Evolutionary conservation across 73 alveolate species (phyloP), one percentile per base, ranked within the genome.

Genomic region (Paramecium pentaurelia): DNA sequence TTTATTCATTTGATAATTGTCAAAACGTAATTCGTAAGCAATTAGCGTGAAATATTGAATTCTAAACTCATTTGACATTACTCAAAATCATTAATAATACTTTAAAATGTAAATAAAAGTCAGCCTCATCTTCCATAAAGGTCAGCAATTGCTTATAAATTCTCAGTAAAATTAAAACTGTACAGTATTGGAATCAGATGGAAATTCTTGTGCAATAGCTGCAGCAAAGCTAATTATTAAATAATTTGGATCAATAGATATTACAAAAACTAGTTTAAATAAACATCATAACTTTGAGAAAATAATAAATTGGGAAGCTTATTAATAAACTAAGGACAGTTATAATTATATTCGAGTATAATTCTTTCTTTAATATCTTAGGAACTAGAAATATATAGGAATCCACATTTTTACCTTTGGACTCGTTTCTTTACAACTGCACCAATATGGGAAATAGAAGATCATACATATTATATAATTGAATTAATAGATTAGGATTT

Each of bases 381-480:
- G 87, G 58, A 73, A 73, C 68, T 73, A 25, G 60, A 73, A 73
- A 30, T 37, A 37, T 44, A 37, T 30, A 73, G 60, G 10, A 73
- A 73, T 73, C 87, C 87, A 3, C 18, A 73, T 9, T 73, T 73
- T 73, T 73, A 73, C 47, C 59, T 73, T 8, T 73, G 87, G 87
- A 73, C 58, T n/a, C 87, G 47, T 73, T 73, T 12, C 87, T 73
- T 73, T 40, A 37, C 60, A 14, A 22, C 58, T n/a, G 87, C 87
- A 34, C 87, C 87, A 14, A 37, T 73, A 73, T 73, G 87, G 87
- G 87, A 73, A 38, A 73, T 73, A 7, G 87, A 40, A 10, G 60
- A 40, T 5, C 60, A 73, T 73, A 73, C 60, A 20, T 73, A 73
- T 40, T 73, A 73, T 38, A 73, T 73, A 30, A 38, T 73, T 32